Base-by-base conservation (phyloP, 805 yeast species). In the Nakazawaea wickerhamii region DNA sequence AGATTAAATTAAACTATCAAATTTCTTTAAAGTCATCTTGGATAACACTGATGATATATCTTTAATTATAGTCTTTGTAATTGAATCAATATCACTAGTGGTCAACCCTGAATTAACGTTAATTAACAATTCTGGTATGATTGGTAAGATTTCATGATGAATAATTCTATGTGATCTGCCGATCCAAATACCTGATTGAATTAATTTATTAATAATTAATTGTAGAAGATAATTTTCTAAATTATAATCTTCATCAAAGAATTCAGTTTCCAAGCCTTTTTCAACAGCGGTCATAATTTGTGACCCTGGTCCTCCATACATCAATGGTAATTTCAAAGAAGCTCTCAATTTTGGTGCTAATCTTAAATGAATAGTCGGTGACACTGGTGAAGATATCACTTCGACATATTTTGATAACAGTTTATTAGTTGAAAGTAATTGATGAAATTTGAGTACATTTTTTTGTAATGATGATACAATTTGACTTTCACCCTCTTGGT, bases 91-190 rank as follows among this genome's bases (percentile, higher is more conserved):
- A 44, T 81, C 84, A 13, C 59, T 52, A 30, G 58, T 61, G 13
- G 67, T 57, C 52, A 79, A 62, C 4, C 67, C 72, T 8, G 72
- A 65, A 44, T 73, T 75, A 30, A 77, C 55, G 48, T 67, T 64
- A 19, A 84, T 54, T 43, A 75, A 68, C 50, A 84, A 61, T 45
- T 79, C 76, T 35, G 87, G 87, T 38, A 75, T 70, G 33, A 80
- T 61, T 8, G 93, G 88, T 47, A 84, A 67, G 40, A 79, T 64
- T 57, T 89, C 97, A 55, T 82, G 95, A 50, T 76, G 80, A 42
- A 81, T 66, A 10, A 88, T 71, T 54, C 95, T 77, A 30, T 79
- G 65, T 2, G 64, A 50, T 46, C 69, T 53, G 9, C 76, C 70
- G 36, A 90, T 70, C 47, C 88, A 70, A 14, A 86, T 68, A 36